phyloP scores from a whole-genome alignment of 2,329 filamentous ascomycete genomes.

The Alternaria postmessia region DNA sequence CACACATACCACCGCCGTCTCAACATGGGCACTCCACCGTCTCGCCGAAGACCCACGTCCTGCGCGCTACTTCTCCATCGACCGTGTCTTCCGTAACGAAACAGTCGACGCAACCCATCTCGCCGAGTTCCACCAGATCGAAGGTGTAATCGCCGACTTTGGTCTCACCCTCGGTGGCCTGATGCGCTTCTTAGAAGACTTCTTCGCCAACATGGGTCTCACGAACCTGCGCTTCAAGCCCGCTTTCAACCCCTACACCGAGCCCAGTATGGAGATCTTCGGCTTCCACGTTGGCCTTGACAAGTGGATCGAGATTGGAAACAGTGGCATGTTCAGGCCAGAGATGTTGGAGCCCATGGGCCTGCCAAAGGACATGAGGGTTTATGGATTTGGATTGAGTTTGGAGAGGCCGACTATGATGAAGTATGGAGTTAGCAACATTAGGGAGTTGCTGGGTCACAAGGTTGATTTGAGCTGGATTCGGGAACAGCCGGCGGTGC shows the following conservation, averaged over 20 bases:
- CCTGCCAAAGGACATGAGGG: conserved; percentile 86
- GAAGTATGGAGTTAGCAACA: conserved; percentile 82
- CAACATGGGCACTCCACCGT: conserved; percentile 88
- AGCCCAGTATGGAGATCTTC: conserved; percentile 96
- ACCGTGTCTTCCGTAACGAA: conserved; percentile 97
- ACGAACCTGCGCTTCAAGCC: conserved; percentile 91
- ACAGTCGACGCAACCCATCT: conserved; percentile 96
- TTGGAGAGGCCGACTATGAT: conserved; percentile 98
- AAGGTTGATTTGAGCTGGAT: conserved; percentile 96
- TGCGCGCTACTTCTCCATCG: conserved; percentile 98
- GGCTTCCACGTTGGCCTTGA: conserved; percentile 78
- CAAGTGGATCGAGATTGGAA: conserved; percentile 90
- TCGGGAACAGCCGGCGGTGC: conserved; percentile 87
- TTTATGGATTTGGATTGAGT: conserved; percentile 92
- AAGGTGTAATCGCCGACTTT: conserved; percentile 98
- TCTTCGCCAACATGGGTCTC: conserved; percentile 97
- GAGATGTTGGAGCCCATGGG: conserved; percentile 98
- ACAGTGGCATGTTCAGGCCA: conserved; percentile 97
- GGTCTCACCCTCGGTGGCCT: conserved; percentile 88
- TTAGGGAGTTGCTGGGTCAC: conserved; percentile 90
- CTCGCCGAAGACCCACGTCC: conserved; percentile 83
- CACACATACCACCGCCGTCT: conserved; percentile 95
- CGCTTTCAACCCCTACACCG: conserved; percentile 81
- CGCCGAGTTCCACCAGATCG: conserved; percentile 97
- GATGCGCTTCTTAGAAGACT: conserved; percentile 93